Evolutionary conservation across 805 yeast species (phyloP).

Genomic region (Saturnispora kantuleensis): DNA sequence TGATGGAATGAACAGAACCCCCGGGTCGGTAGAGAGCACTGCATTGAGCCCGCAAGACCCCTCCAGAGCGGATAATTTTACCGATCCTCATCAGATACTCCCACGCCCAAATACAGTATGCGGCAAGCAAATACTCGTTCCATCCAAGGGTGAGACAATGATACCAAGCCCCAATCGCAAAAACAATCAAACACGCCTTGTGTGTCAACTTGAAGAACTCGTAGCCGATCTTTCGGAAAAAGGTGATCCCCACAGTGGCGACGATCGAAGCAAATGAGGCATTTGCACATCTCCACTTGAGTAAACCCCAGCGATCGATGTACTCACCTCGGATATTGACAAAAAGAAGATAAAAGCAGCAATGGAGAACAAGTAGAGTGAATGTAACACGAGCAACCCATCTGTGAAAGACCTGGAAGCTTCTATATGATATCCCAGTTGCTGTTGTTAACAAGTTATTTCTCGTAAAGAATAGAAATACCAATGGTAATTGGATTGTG

Average conservation of each 20-base stretch:
- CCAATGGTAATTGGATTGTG: constrained; percentile 28
- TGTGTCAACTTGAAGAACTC: constrained; percentile 39
- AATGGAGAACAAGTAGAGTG: constrained; percentile 31
- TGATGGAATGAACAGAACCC: constrained; percentile 31
- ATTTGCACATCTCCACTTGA: constrained; percentile 38
- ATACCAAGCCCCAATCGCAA: constrained; percentile 36
- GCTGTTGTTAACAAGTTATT: constrained; percentile 24
- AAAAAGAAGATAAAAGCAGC: constrained; percentile 29
- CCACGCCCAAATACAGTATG: constrained; percentile 59
- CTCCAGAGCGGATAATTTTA: constrained; percentile 52
- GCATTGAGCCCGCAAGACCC: constrained; percentile 41
- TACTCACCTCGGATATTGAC: constrained; percentile 29
- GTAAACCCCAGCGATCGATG: constrained; percentile 27
- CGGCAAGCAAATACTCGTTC: constrained; percentile 41
- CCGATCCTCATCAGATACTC: constrained; percentile 52
- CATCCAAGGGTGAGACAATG: constrained; percentile 40
- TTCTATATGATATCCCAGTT: constrained; percentile 28
- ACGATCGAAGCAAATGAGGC: constrained; percentile 24
- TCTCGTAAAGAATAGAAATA: constrained; percentile 28
- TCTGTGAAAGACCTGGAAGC: constrained; percentile 29
- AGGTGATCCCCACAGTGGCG: constrained; percentile 25
- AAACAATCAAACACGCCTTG: constrained; percentile 31
- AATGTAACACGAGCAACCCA: constrained; percentile 35
- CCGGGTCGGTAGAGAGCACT: constrained; percentile 18
- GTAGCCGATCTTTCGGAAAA: constrained; percentile 30